Evolutionary conservation across 2,329 filamentous ascomycete genomes (phyloP).

Genomic region (Emydomyces testavorans): DNA sequence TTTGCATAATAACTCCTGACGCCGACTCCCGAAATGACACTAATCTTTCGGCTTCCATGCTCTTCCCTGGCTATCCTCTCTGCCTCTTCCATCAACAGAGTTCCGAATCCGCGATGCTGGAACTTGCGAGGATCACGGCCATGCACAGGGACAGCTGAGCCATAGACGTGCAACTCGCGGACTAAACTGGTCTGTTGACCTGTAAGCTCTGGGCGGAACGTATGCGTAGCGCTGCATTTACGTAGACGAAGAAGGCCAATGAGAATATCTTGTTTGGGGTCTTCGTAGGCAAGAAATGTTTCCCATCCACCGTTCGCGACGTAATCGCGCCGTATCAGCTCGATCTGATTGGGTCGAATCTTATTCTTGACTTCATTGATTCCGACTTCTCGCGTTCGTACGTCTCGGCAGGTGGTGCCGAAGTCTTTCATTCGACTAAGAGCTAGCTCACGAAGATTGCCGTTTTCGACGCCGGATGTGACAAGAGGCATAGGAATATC

Average conservation of each 20-base stretch:
- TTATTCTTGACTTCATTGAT: constrained; percentile 99
- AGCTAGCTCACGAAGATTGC: constrained; percentile 85
- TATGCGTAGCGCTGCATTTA: constrained; percentile 85
- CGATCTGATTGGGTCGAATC: constrained; percentile 89
- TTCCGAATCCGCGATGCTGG: constrained; percentile 96
- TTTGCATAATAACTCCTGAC: constrained; percentile 91
- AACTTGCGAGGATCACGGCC: constrained; percentile 92
- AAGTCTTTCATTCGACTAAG: constrained; percentile 99
- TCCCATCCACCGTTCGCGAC: constrained; percentile 95
- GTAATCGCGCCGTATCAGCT: constrained; percentile 89
- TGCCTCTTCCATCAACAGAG: constrained; percentile 92
- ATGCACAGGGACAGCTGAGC: constrained; percentile 92
- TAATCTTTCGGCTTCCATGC: constrained; percentile 87
- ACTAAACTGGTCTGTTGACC: constrained; percentile 85
- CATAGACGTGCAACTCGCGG: constrained; percentile 90
- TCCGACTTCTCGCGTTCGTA: constrained; percentile 89
- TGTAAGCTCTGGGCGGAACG: constrained; percentile 75
- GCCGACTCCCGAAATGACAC: constrained; percentile 94
- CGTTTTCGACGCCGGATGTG: constrained; percentile 96
- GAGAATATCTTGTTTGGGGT: constrained; percentile 95
- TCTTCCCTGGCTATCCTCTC: constrained; percentile 90
- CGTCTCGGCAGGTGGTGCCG: constrained; percentile 90
- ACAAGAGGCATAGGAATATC: constrained; percentile 99
- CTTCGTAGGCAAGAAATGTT: constrained; percentile 94
- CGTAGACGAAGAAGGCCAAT: constrained; percentile 80